These are phyloP conservation scores for Trypanosoma conorhini DNA, from an alignment of 208 protist species.

Conservation along the genomic window DNA sequence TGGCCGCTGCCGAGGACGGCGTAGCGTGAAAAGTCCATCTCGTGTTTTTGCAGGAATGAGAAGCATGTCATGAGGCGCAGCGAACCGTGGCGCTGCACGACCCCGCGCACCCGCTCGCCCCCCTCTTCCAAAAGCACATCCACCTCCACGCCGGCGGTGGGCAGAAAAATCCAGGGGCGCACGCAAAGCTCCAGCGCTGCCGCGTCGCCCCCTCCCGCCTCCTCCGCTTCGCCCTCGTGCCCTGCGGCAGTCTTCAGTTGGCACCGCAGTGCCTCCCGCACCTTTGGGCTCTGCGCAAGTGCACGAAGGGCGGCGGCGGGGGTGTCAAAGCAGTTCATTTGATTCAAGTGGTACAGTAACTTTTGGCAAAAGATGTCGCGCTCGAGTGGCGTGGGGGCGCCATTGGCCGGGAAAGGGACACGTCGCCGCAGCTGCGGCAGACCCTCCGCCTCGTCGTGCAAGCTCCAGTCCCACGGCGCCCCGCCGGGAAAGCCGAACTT, in stretches of 20 bases:
- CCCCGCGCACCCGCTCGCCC: conserved; percentile 46
- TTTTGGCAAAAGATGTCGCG: conserved; percentile 71
- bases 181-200: conserved; percentile 45
- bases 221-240: conserved; percentile 4
- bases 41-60: conserved; percentile 35
- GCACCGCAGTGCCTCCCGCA: conserved; percentile 37
- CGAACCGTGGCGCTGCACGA: conserved; percentile 69
- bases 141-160: conserved; percentile 71
- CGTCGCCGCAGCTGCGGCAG: conserved; percentile 40
- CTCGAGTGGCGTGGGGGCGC: conserved; percentile 80
- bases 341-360: conserved; percentile 75
- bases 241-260: conserved; percentile 7
- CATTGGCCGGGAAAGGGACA: conserved; percentile 72
- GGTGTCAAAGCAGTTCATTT: conserved; percentile 58
- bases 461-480: conserved; percentile 84
- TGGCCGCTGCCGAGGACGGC: conserved; percentile 42
- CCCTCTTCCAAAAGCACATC: conserved; percentile 59
- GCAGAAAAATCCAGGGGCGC: conserved; percentile 77
- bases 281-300: conserved; percentile 40
- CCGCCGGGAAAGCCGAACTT: conserved; percentile 71
- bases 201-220: background rate
- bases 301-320: conserved; percentile 54
- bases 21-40: conserved; percentile 34
- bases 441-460: conserved; percentile 42
- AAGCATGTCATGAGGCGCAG: conserved; percentile 81